phyloP scores from a whole-genome alignment of 1,284 basidiomycete species.

The Marasmius fiardii region DNA sequence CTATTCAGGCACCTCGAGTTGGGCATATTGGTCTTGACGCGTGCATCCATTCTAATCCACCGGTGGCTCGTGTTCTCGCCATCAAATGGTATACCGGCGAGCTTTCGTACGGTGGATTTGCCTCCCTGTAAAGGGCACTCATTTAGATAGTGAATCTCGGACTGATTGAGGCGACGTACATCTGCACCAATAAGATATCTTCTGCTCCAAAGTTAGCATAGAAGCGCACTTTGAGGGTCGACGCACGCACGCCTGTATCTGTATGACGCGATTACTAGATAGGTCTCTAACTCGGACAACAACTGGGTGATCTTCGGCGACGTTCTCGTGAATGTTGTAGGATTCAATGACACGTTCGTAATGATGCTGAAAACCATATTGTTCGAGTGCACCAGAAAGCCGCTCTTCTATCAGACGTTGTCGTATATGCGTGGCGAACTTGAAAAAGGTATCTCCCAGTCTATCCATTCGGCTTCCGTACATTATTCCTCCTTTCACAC shows the following conservation, averaged over 20 bases:
- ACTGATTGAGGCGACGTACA: slow-evolving; percentile 7
- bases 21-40: slow-evolving; percentile 24
- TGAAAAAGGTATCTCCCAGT: slow-evolving; percentile 23
- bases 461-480: slow-evolving; percentile 24
- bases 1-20: slow-evolving; percentile 23
- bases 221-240: not conserved
- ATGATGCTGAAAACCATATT: slow-evolving; percentile 14
- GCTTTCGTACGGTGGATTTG: slow-evolving; percentile 21
- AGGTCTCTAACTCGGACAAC: slow-evolving; percentile 18
- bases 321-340: slow-evolving; percentile 16
- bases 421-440: slow-evolving; percentile 24
- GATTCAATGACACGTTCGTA: slow-evolving; percentile 18
- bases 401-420: slow-evolving; percentile 23
- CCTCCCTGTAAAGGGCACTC: slow-evolving; percentile 16
- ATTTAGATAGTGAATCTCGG: not conserved
- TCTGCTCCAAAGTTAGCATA: slow-evolving; percentile 9
- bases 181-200: slow-evolving; percentile 23
- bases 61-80: slow-evolving; percentile 21
- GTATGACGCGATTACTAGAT: slow-evolving; percentile 12
- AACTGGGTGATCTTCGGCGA: slow-evolving; percentile 18
- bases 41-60: slow-evolving; percentile 25
- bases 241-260: slow-evolving; percentile 18
- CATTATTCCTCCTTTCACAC: slow-evolving; percentile 21
- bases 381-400: slow-evolving; percentile 17
- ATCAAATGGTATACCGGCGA: slow-evolving; percentile 20